Base-by-base conservation (phyloP, 331 rosid species). In the Saraca asoca region DNA sequence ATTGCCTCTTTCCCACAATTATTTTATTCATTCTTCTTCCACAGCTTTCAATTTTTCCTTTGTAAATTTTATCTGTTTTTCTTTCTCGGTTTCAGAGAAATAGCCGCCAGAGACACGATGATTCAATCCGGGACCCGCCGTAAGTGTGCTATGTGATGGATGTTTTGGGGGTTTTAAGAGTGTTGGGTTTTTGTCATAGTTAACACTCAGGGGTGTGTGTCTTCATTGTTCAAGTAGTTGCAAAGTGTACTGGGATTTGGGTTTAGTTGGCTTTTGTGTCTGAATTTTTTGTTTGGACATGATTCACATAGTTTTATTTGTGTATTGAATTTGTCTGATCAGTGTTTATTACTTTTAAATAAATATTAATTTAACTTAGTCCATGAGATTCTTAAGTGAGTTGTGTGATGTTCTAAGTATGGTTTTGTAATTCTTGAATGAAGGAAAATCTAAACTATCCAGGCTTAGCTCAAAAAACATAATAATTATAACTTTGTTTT, bases 121-220 rank as follows among this genome's bases (percentile, higher is more conserved):
- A 90, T 43, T 67, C 87, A 29, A 33, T 57, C 57, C 80, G 90
- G 12, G 97, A 94, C 4, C 88, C 82, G 63, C 86, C 86, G 94
- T 87, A 79, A 78, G 94, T 84, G 15, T 24, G 14, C 9, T 9
- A 14, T 18, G 35, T 11, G 16, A 10, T 5, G 0, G 12, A 4
- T 52, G 13, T 20, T 20, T 20, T 46, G 4, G n/a, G 39, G 19
- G 17, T 17, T 11, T 48, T 5, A 19, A 10, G 68, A 9, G 12
- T 20, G n/a, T 12, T 63, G 56, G 8, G 7, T 20, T 61, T 18
- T 59, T 43, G 17, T 31, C 10, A 45, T 29, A 5, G 68, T 45
- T 33, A 33, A 49, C 43, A 19, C 24, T 20, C 11, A 12, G 62
- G 15, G 52, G 14, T 39, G 12, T 19, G 20, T 12, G 12, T 14